Base-by-base conservation (phyloP, 2,329 filamentous ascomycete species). In the Waltergamsia citrina region DNA sequence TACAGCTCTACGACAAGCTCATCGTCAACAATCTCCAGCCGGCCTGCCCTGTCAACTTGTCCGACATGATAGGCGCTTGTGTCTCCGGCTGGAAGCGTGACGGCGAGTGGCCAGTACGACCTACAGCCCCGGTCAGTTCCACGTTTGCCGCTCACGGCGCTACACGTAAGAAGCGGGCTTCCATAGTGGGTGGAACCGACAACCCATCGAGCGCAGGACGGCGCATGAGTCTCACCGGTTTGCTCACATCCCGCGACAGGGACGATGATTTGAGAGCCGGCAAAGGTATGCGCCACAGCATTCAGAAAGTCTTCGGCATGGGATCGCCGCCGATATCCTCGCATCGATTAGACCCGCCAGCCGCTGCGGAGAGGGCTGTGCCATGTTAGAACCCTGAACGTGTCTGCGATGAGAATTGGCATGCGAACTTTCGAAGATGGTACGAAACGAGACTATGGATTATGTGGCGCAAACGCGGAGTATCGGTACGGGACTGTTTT, bases 31-130 rank as follows among this genome's bases (percentile, higher is more conserved):
- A 70, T 24, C 72, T 92, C 42, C 85, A 86, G 3, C 90, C 90
- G 0, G 81, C 82, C 2, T 85, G 93, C 12, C 90, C 90, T 4
- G 82, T 95, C 49, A 95, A 94, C 46, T 71, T 96, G 1, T 63
- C 71, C 20, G 85, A 94, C 46, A 79, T 95, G 62, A 76, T 85
- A 16, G 72, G 77, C 8, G 77, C 85, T 10, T 83, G 90, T 43
- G 87, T 96, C 1, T 71, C 81, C 19, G 90, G 90, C 28, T 95
- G 90, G 90, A 94, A 93, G 56, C 72, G 85, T 26, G 85, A 92
- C 47, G 88, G 87, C 12, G 85, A 94, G 56, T 96, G 90, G 90
- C 88, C 90, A 5, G 85, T 14, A 49, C 69, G 30, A 45, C 65
- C 29, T 63, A 72, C 48, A n/a, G n/a, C n/a, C n/a, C n/a, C n/a